Percentiles rank a stretch among this genome's conserved stretches.
Conservation (phyloP, 2,329 filamentous ascomycete species). For the Coleophoma crateriformis region DNA sequence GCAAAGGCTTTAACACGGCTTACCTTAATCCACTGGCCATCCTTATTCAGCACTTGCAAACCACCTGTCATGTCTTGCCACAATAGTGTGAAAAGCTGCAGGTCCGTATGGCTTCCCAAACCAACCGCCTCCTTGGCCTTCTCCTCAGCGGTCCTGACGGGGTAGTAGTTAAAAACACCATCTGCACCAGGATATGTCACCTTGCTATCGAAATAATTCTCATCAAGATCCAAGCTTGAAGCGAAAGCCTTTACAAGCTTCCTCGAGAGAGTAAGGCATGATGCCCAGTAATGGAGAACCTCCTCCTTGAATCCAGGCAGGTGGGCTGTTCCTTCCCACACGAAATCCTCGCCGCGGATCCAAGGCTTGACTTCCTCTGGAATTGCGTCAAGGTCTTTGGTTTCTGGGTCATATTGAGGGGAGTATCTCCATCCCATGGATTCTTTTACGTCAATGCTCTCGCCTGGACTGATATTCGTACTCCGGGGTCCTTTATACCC, state of each 20-base stretch:
- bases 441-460: constrained; percentile 45
- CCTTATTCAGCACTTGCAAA: constrained; percentile 35
- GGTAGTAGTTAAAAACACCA: constrained; percentile 39
- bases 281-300: constrained; percentile 39
- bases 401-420: constrained; percentile 43
- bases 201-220: constrained; percentile 49
- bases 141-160: constrained; percentile 28
- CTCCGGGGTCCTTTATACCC: constrained; percentile 36
- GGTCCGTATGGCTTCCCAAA: constrained; percentile 40
- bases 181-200: constrained; percentile 43
- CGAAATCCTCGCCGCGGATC: constrained; percentile 42
- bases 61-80: constrained; percentile 40
- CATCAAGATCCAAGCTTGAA: constrained; percentile 45
- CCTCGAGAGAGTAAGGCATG: constrained; percentile 44
- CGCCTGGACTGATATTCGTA: constrained; percentile 42
- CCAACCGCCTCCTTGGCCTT: constrained; percentile 28
- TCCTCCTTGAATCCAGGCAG: constrained; percentile 42
- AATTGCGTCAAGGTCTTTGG: constrained; percentile 32
- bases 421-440: constrained; percentile 43
- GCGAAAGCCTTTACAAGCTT: constrained; percentile 47
- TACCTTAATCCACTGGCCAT: constrained; percentile 37
- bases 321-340: constrained; percentile 45
- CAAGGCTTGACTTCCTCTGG: constrained; percentile 35
- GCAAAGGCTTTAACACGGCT: background rate
- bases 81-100: constrained; percentile 43